These are phyloP conservation scores for Ichthyophthirius multifiliis DNA, from an alignment of 169 alveolate genomes.

Conservation along the genomic window DNA sequence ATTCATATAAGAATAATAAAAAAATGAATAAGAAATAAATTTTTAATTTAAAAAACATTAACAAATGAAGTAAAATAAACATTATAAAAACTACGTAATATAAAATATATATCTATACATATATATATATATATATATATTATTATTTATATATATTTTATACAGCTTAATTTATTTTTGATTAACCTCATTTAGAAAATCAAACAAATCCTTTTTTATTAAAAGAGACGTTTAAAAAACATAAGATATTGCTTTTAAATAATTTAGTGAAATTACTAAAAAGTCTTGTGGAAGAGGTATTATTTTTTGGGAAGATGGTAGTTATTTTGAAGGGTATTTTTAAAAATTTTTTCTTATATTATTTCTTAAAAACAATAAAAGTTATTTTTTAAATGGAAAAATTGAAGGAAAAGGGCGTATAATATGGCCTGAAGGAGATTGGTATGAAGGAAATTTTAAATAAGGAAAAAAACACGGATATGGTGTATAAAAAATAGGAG, in stretches of 20 bases:
- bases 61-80: too few relatives aligned
- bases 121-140: too few relatives aligned
- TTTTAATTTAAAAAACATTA: too few relatives aligned
- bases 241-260: neutral
- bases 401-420: neutral
- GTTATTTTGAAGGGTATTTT: neutral
- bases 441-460: conserved; percentile 12
- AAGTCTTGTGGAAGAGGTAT: neutral
- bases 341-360: neutral
- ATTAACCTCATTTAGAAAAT: neutral
- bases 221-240: neutral
- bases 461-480: conserved; percentile 15
- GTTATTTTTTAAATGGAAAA: conserved; percentile 8
- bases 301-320: neutral
- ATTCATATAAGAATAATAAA: too few relatives aligned
- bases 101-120: too few relatives aligned
- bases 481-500: neutral
- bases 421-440: neutral
- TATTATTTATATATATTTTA: too few relatives aligned
- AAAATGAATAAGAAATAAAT: too few relatives aligned
- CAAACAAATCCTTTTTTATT: neutral
- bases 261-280: neutral
- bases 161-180: conserved; percentile 28
- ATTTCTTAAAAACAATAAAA: neutral
- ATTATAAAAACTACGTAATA: too few relatives aligned